Base-by-base conservation (phyloP, 768 basidiomycete genomes). In the Leccinum arenicola region DNA sequence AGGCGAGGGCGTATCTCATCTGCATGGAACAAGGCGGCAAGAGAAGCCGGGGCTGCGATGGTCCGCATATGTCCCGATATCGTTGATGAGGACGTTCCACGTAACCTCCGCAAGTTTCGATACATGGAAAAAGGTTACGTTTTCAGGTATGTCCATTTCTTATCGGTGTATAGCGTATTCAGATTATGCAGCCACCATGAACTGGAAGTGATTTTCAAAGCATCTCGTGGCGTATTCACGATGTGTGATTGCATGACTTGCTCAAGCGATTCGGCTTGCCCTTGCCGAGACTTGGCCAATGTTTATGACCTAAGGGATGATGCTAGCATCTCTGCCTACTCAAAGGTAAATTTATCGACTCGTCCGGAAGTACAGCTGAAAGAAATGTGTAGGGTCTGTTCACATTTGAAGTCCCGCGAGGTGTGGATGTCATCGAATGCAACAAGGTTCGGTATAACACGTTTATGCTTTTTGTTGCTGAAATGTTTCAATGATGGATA, bases 391-490 rank as follows among this genome's bases (percentile, higher is more conserved):
- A 88, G 86, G 80, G 82, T 19, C 66, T 82, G 7, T 86, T 82
- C 64, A 70, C 71, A 2, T 82, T 84, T 63, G 69, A 74, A 10
- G 55, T 75, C 1, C 70, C 69, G 25, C 73, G 68, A 14, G 82
- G 82, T 0, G 64, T 72, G 1, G 82, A 85, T 50, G 82, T 86
- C 11, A 77, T 88, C 6, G 88, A 90, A 68, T 90, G 88, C 60
- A 89, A 88, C 61, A 73, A 78, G 67, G 87, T 84, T 64, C 51
- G 76, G 47, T 8, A 31, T 40, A 14, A 36, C 4, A 19, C 35
- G 3, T 23, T 6, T 9, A 9, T 49, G 17, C n/a, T 33, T 60
- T 10, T n/a, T 15, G 50, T 45, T 12, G 14, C 57, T 48, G 25
- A 23, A n/a, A 43, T 9, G 21, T 47, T 19, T 55, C 54, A 48